Evolutionary conservation across 805 yeast species (phyloP), one percentile per base, ranked within the genome.

Genomic region (Candida orba): DNA sequence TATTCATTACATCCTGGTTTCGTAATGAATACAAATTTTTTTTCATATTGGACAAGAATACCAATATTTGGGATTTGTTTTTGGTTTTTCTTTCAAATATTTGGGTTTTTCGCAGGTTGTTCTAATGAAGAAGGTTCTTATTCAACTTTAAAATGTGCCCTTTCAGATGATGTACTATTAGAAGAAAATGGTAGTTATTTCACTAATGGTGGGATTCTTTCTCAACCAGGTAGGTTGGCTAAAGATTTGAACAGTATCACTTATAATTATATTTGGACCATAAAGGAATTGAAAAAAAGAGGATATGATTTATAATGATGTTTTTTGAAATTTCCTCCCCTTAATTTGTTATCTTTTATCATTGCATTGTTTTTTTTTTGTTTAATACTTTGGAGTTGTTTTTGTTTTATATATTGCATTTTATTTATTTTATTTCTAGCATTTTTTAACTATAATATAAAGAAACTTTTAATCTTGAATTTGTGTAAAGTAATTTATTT

Each of bases 1-100:
- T 61, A 77, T 32, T 72, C 87, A 2, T 84, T 85, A 4, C 90
- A 86, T 54, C 95, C 95, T 0, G 96, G 96, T 0, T 73, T 85
- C 50, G 86, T 85, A n/a, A 81, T 87, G 84, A 79, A 80, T 53
- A 81, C 95, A 2, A 81, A 82, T 51, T 60, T 83, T 38, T 84
- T 83, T 58, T 69, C 82, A 37, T 84, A 83, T 58, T 83, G 89
- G 80, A 84, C 91, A 2, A 65, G 87, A 44, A 65, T 83, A 14
- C 95, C 95, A 0, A 65, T 86, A 5, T 70, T 87, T n/a, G 95
- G 96, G 1, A 70, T 78, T 1, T 53, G 82, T 31, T 84, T 84
- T 52, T 80, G 90, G 87, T 62, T 82, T 34, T 60, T 76, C 9
- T 84, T 85, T 59, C 86, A 84, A 56, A 56, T 81, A 8, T 78